Evolutionary conservation across 1,284 basidiomycete species (phyloP).

Genomic region (Tilletiaria anomala): DNA sequence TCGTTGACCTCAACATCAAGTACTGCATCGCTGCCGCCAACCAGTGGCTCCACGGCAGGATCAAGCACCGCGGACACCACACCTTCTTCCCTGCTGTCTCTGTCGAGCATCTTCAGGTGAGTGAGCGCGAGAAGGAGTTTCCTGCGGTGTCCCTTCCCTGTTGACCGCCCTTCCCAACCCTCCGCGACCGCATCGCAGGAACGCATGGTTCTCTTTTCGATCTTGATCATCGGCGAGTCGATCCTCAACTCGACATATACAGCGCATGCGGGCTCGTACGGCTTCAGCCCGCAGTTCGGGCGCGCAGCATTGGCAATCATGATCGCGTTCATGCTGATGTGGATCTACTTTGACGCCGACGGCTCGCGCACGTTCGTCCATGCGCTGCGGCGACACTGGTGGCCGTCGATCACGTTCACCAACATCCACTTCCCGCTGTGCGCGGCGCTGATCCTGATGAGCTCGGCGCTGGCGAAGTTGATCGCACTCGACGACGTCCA

Average conservation of each 20-base stretch:
- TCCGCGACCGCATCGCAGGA: slow-evolving; percentile 16
- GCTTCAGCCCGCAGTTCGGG: slow-evolving; percentile 11
- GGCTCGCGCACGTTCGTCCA: slow-evolving; percentile 32
- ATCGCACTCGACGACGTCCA: slow-evolving; percentile 10
- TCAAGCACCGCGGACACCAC: slow-evolving; percentile 13
- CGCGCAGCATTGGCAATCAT: slow-evolving; percentile 23
- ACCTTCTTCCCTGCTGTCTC: slow-evolving; percentile 26
- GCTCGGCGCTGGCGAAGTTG: slow-evolving; percentile 12
- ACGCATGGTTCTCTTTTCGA: slow-evolving; percentile 23
- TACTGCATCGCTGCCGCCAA: slow-evolving; percentile 17
- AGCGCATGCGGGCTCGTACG: neutral
- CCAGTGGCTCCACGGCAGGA: slow-evolving; percentile 13
- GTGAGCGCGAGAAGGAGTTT: neutral
- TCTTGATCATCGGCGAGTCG: slow-evolving; percentile 30
- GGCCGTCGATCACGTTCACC: slow-evolving; percentile 27
- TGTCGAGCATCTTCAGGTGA: slow-evolving; percentile 23
- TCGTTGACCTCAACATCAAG: slow-evolving; percentile 13
- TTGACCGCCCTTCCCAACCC: no score
- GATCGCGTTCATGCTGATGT: slow-evolving; percentile 30
- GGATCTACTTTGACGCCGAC: slow-evolving; percentile 28
- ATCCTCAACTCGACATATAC: slow-evolving; percentile 13
- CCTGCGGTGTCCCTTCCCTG: no score
- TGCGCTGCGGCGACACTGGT: slow-evolving; percentile 31
- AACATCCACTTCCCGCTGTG: slow-evolving; percentile 35
- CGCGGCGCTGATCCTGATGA: slow-evolving; percentile 26